Conservation (phyloP, 768 basidiomycete species). For the Pluteus cervinus region DNA sequence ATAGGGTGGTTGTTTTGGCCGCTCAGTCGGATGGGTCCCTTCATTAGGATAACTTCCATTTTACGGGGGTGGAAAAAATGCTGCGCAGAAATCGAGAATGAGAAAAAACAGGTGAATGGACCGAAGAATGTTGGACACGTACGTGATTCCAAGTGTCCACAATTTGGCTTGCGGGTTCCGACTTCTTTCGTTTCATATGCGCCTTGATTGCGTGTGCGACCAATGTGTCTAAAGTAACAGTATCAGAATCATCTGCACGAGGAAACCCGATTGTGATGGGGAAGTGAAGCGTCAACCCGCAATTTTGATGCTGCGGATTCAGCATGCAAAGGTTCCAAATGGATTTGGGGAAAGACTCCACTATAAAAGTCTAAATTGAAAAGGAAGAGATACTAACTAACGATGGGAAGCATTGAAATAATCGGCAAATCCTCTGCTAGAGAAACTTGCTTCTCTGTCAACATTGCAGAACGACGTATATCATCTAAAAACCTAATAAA, state of each 20-base stretch:
- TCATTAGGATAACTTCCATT: slow-evolving; percentile 36
- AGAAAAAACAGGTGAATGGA: not conserved
- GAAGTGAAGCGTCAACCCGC: no score
- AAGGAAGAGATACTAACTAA: slow-evolving; percentile 18
- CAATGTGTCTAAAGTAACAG: slow-evolving; percentile 10
- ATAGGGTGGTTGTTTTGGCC: slow-evolving; percentile 14
- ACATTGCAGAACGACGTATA: slow-evolving; percentile 23
- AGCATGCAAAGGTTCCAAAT: no score
- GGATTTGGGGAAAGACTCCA: no score
- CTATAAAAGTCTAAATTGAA: slow-evolving; percentile 7
- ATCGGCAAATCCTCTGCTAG: slow-evolving; percentile 23
- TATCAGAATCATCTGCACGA: no score
- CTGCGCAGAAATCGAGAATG: no score
- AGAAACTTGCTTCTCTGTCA: slow-evolving; percentile 26
- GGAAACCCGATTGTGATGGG: no score
- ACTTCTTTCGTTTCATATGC: slow-evolving; percentile 25
- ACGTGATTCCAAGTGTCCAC: slow-evolving; percentile 50
- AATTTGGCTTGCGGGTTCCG: slow-evolving; percentile 29
- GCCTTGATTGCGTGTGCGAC: slow-evolving; percentile 22
- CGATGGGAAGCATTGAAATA: slow-evolving; percentile 19
- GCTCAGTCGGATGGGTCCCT: slow-evolving; percentile 17
- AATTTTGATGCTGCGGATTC: no score
- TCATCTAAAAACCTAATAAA: slow-evolving; percentile 32
- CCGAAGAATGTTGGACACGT: slow-evolving; percentile 8
- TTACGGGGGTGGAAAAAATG: slow-evolving; percentile 42